Base-by-base conservation (phyloP, 2,329 filamentous ascomycete species). In the Sphaceloma murrayae region DNA sequence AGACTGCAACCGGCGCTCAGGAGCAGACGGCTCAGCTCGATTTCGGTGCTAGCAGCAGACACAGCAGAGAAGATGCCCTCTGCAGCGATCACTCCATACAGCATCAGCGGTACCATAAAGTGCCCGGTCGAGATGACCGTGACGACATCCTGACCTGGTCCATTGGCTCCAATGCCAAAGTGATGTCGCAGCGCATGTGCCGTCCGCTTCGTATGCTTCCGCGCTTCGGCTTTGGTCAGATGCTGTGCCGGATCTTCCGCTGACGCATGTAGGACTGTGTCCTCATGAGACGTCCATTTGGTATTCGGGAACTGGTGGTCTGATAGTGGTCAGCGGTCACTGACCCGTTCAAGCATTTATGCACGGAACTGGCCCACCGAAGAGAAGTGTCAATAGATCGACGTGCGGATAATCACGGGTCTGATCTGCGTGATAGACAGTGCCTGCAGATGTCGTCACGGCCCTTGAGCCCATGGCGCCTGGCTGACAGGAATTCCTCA, bases 11-110 rank as follows among this genome's bases (percentile, higher is more conserved):
- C 57, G 0, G 65, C 68, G 17, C 65, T 60, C 11, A 58, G 59
- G 10, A 73, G 60, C 50, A 70, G 68, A 18, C 69, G 63, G 2
- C 66, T 65, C 6, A 79, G 57, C 18, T 80, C 76, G 2, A 61
- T 53, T 0, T 66, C 61, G 0, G 74, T 75, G 4, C 65, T 68
- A 0, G 67, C 64, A 0, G 72, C 64, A 34, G 67, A 72, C 0
- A 73, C 73, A 4, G 73, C 69, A 5, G 72, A 74, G 52, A 75
- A 79, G 18, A 80, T 67, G 13, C 74, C 77, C 1, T 70, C 75
- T 2, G 75, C 74, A 3, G 72, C 75, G 34, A 80, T 64, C 43
- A 77, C 68, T 10, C 69, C 72, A 50, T 67, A 78, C 53, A 75
- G 74, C 1, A 75, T 51, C 9, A 68, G 63, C 0, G 74, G 68